A percentile compares a stretch with the other conserved stretches of the same genome.
Conservation (phyloP, 2,329 filamentous ascomycete species). For the Pezicula rhizophila region DNA sequence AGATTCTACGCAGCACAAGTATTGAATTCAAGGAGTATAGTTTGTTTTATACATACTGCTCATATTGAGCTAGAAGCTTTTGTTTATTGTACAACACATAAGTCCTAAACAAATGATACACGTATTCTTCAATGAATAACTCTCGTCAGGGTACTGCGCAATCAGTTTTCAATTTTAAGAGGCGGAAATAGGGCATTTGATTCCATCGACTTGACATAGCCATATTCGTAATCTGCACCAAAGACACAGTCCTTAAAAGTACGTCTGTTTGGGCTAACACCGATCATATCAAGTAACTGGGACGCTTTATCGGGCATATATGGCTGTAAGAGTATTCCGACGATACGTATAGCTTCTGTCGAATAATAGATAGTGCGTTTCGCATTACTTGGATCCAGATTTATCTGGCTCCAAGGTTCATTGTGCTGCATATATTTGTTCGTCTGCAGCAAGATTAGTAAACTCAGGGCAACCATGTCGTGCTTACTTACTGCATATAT, state of each 20-base stretch:
- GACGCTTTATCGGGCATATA: constrained; percentile 78
- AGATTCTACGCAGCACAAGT: too few relatives aligned
- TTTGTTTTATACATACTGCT: too few relatives aligned
- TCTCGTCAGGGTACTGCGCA: too few relatives aligned
- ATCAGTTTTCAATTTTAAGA: constrained; percentile 34
- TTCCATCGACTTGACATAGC: constrained; percentile 30
- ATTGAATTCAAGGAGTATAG: too few relatives aligned
- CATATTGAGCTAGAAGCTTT: too few relatives aligned
- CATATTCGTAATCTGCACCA: constrained; percentile 66
- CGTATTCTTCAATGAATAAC: too few relatives aligned
- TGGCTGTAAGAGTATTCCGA: constrained; percentile 80
- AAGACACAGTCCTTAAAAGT: constrained; percentile 55
- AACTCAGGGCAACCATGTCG: constrained; percentile 2
- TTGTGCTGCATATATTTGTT: constrained; percentile 61
- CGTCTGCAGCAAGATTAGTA: constrained; percentile 38
- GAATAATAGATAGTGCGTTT: constrained; percentile 61
- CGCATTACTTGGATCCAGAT: constrained; percentile 24
- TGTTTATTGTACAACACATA: too few relatives aligned
- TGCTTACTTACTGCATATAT: constrained; percentile 47
- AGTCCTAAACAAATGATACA: too few relatives aligned
- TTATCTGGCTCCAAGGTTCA: constrained; percentile 61
- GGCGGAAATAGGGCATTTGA: constrained; percentile 47
- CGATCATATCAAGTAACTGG: constrained; percentile 69
- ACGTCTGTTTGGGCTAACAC: constrained; percentile 59
- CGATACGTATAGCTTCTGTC: constrained; percentile 72